A percentile compares a stretch with the other conserved stretches of the same genome.
Evolutionary conservation across 192 early-diverging fungal genomes (phyloP).

Genomic region (Lobulomyces angularis): DNA sequence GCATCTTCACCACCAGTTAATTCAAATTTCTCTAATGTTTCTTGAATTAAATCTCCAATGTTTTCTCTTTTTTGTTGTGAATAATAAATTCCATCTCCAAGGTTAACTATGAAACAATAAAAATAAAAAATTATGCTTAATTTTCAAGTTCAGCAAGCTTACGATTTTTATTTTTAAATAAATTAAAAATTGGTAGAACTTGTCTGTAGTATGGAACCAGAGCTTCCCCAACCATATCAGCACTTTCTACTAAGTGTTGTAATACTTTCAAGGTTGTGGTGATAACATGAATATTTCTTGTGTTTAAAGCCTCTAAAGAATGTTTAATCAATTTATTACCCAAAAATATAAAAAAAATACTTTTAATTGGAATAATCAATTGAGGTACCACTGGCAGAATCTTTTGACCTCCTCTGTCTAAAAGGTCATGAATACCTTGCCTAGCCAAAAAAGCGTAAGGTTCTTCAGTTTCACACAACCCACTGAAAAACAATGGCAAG

Average conservation of each 20-base stretch:
- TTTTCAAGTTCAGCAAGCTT: not conserved
- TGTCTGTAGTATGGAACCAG: constrained; percentile 52
- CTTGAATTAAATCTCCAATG: constrained; percentile 53
- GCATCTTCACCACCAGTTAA: constrained; percentile 50
- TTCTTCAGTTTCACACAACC: constrained; percentile 51
- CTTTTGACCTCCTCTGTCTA: constrained; percentile 49
- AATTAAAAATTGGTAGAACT: constrained; percentile 48
- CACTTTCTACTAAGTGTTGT: constrained; percentile 50
- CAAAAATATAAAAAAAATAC: constrained; percentile 11
- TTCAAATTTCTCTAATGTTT: constrained; percentile 54
- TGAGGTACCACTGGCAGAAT: constrained; percentile 52
- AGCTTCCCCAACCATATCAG: constrained; percentile 53
- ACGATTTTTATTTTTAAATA: constrained; percentile 57
- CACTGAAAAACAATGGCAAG: constrained; percentile 51
- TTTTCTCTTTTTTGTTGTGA: constrained; percentile 54
- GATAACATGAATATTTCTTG: constrained; percentile 49
- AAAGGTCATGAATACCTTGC: constrained; percentile 48
- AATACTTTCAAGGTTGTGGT: constrained; percentile 48
- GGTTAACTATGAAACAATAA: constrained; percentile 29
- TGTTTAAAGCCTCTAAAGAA: constrained; percentile 47
- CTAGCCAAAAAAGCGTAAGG: constrained; percentile 49
- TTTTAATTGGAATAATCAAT: constrained; percentile 53
- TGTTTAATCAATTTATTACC: not conserved
- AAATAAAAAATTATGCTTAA: not conserved
- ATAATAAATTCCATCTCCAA: constrained; percentile 54